Evolutionary conservation across 2,329 filamentous ascomycete genomes (phyloP).

Genomic region (Alternaria alternata): DNA sequence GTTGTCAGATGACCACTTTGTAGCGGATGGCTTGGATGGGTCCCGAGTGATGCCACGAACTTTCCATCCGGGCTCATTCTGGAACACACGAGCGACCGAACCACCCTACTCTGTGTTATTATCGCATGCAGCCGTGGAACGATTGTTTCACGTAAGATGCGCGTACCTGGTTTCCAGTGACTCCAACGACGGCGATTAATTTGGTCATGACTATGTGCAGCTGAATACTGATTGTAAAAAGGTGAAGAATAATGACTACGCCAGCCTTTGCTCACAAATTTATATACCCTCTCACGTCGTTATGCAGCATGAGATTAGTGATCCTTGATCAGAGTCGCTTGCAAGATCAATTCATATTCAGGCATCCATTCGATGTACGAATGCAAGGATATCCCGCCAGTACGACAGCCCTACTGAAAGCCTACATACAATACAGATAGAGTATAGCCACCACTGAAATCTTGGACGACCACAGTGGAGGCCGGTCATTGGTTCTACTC

Average conservation of each 20-base stretch:
- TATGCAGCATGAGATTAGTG: background rate
- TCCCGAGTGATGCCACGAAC: slow-evolving; percentile 56
- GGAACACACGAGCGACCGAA: slow-evolving; percentile 33
- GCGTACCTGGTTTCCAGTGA: slow-evolving; percentile 28
- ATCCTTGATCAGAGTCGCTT: background rate
- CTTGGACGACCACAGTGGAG: background rate
- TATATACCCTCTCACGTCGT: background rate
- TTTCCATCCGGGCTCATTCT: slow-evolving; percentile 29
- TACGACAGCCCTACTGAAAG: background rate
- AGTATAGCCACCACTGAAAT: background rate
- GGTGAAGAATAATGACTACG: background rate
- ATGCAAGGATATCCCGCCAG: background rate
- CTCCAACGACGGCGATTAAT: slow-evolving; percentile 26
- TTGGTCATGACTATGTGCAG: slow-evolving; percentile 16
- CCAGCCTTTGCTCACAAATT: no score
- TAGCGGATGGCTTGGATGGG: slow-evolving; percentile 46
- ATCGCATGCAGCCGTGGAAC: background rate
- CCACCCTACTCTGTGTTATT: slow-evolving; percentile 14
- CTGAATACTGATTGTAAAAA: background rate
- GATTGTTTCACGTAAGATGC: background rate
- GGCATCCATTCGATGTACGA: background rate
- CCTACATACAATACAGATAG: background rate
- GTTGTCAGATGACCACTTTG: slow-evolving; percentile 33
- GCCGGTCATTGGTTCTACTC: background rate
- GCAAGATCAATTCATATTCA: background rate